Evolutionary conservation across 2,329 filamentous ascomycete genomes (phyloP).

Genomic region (Cladosporium oxysporum): DNA sequence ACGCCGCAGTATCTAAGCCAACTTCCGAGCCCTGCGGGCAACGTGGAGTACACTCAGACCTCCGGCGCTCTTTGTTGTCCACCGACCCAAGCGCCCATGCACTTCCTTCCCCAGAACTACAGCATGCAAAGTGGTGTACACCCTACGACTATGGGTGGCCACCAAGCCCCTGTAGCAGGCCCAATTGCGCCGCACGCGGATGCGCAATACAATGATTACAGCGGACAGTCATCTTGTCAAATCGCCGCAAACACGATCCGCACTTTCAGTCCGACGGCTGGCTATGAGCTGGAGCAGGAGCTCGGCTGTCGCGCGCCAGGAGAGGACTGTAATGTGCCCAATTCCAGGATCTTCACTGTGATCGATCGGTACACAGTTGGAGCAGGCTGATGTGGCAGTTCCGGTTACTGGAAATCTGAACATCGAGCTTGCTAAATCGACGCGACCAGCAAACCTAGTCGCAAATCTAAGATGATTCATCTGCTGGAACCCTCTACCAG

Average conservation of each 20-base stretch:
- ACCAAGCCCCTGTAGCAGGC: too few relatives aligned
- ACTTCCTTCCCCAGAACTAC: not conserved
- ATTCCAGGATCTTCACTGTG: conserved; percentile 45
- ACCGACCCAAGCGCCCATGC: not conserved
- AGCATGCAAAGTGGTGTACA: not conserved
- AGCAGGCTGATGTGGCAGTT: not conserved
- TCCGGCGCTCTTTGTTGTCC: not conserved
- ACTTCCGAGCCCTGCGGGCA: not conserved
- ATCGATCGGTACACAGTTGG: conserved; percentile 45
- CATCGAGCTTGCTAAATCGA: not conserved
- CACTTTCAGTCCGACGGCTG: conserved; percentile 44
- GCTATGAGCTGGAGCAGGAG: conserved; percentile 41
- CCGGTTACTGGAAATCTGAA: not conserved
- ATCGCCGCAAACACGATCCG: conserved; percentile 50
- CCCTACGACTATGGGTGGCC: not conserved
- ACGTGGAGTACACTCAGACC: not conserved
- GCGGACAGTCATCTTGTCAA: conserved; percentile 37
- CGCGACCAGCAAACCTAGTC: not conserved
- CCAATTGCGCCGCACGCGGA: not conserved
- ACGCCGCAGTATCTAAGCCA: conserved; percentile 8
- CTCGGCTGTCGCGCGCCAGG: conserved; percentile 41
- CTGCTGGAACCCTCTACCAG: not conserved
- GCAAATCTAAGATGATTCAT: not conserved
- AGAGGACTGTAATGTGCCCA: conserved; percentile 47
- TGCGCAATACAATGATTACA: not conserved